Base-by-base conservation (phyloP, 2,329 filamentous ascomycete genomes). In the Penicillium olsonii region DNA sequence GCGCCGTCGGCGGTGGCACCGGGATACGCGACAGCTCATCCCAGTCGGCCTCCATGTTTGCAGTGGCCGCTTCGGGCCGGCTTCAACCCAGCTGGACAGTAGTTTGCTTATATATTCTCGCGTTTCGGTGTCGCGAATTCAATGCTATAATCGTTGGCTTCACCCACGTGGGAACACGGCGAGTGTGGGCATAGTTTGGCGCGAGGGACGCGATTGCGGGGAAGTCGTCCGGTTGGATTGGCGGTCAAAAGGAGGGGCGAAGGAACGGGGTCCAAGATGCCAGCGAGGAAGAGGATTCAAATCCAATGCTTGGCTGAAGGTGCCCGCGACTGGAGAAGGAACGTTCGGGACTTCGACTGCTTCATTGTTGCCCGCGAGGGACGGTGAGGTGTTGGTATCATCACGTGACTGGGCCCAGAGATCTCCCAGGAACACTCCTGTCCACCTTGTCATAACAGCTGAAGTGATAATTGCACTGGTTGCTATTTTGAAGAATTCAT, bases 21-120 rank as follows among this genome's bases (percentile, higher is more conserved):
- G 85, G 82, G 74, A 94, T 84, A 72, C 90, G 87, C 72, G 85
- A 84, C 72, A 95, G 84, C 87, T 95, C 68, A 66, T 72, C 67
- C 69, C 73, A 77, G 55, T 77, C 75, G 53, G 73, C 71, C 65
- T 76, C 75, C 75, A 77, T 77, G 52, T 52, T 60, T 54, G 56
- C 55, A 49, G 56, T 47, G 50, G 51, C 44, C 48, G 57, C 53
- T 53, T 50, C 39, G 54, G 53, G 50, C 47, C 22, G 18, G 44
- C 10, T 26, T 53, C 52, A 52, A 55, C 29, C 27, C 31, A 11
- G n/a, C n/a, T n/a, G n/a, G n/a, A n/a, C n/a, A n/a, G 12, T 37
- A 8, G 6, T 24, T 35, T 19, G 18, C 1, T 35, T 31, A 3
- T 24, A 29, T 22, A 15, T 19, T 2, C 18, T 24, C 1, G 17